Evolutionary conservation across 257 asterid species (phyloP), one percentile per base, ranked within the genome.

Genomic region (Apocynum venetum): DNA sequence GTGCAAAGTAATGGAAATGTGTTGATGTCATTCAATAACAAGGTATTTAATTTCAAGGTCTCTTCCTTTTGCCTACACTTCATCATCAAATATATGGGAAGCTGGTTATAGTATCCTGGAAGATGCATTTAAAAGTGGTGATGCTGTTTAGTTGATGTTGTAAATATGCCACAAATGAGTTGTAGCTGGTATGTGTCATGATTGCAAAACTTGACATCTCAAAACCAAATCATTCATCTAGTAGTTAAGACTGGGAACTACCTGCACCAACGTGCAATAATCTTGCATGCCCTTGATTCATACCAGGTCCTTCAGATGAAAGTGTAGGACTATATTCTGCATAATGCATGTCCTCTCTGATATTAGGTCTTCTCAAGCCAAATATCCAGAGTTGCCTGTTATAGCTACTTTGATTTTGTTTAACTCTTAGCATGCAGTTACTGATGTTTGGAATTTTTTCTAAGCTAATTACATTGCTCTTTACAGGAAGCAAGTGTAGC

Each of bases 401-500:
- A 13, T 7, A 12, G 20, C 44, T 19, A 35, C 4, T 36, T 36
- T 65, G 20, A 40, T 65, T 38, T 15, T 38, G 10, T 65, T 17
- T 38, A 38, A 38, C 71, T 14, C 13, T 65, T 65, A 6, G 47
- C 35, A 41, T 7, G 51, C 13, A 17, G 10, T 38, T 38, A 10
- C 72, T 67, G 51, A 67, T 47, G n/a, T 61, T 46, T 73, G 73
- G 77, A 46, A 52, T 51, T 41, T 51, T 41, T 17, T 1, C 19
- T 52, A 74, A 55, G 20, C 52, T 49, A 41, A 52, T 66, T 9
- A 53, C 57, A 31, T 48, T 70, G 40, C 61, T 4, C 47, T 71
- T 80, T 87, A 73, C 94, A 94, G 97, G 98, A 94, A 84, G 97
- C 98, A 64, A 91, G 96, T 79, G 80, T 88, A 74, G 94, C 98